phyloP scores from a whole-genome alignment of 352 stramenopile species.

The Phytophthora europaea region DNA sequence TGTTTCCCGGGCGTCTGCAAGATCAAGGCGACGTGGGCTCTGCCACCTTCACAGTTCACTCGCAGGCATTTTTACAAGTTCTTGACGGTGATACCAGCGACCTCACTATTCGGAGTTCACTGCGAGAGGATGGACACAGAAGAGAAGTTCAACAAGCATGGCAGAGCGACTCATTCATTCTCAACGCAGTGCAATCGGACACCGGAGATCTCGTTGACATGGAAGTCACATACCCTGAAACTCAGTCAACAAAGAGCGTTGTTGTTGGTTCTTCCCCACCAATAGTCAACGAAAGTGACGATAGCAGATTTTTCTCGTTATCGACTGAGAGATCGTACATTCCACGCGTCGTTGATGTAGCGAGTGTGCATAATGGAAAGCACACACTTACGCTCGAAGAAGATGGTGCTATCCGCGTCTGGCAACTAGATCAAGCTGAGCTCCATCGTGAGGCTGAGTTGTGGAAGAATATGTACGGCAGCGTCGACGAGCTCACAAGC shows the following conservation, averaged over 20 bases:
- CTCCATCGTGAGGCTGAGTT: slow-evolving; percentile 59
- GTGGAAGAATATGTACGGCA: slow-evolving; percentile 80
- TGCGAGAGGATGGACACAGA: slow-evolving; percentile 18
- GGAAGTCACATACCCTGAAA: slow-evolving; percentile 46
- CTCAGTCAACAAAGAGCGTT: slow-evolving; percentile 53
- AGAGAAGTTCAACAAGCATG: slow-evolving; percentile 41
- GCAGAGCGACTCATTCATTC: slow-evolving; percentile 30
- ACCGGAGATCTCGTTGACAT: slow-evolving; percentile 46
- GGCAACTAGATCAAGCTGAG: slow-evolving; percentile 63
- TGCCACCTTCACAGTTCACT: slow-evolving; percentile 47
- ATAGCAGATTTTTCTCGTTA: slow-evolving; percentile 14
- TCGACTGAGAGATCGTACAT: slow-evolving; percentile 14
- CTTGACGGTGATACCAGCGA: slow-evolving; percentile 17
- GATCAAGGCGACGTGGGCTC: not conserved
- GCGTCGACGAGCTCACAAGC: slow-evolving; percentile 17
- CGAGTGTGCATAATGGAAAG: slow-evolving; percentile 42
- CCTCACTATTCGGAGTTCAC: slow-evolving; percentile 30
- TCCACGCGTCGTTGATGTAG: slow-evolving; percentile 50
- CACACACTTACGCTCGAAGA: slow-evolving; percentile 68
- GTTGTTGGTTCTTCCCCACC: slow-evolving; percentile 28
- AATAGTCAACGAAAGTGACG: not conserved
- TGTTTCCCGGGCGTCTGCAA: slow-evolving; percentile 35
- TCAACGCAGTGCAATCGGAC: slow-evolving; percentile 37
- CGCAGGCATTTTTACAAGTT: slow-evolving; percentile 57
- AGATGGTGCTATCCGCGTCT: slow-evolving; percentile 63